Base-by-base conservation (phyloP, 768 basidiomycete species). In the Collybia sordida region DNA sequence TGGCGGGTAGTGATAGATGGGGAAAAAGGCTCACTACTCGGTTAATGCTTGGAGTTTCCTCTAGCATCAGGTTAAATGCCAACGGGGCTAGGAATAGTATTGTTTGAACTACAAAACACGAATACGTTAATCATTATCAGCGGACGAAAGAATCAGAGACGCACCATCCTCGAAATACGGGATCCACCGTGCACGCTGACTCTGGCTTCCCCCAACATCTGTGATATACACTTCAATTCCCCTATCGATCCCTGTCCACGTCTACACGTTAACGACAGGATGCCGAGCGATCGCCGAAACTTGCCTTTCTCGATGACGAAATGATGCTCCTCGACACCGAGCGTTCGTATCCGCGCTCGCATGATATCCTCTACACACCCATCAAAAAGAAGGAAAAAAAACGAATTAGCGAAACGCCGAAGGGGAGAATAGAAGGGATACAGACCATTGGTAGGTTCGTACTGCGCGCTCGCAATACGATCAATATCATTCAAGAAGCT, bases 71-170 rank as follows among this genome's bases (percentile, higher is more conserved):
- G 58, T 91, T 84, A 61, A 90, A 88, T 0, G 83, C 74, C 1
- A 91, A 75, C 0, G 89, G 89, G 0, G 86, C 90, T n/a, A 92
- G 75, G 65, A 92, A 91, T 31, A 92, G 79, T 57, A 92, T 89
- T 0, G 88, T 86, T 64, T 89, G 79, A 6, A 88, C 86, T 83
- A 49, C 6, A 53, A 6, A 38, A 31, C 24, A 14, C 40, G 11
- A 40, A 28, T 11, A 34, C 15, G 18, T 8, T 25, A 28, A 14
- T 1, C 38, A 24, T 4, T n/a, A n/a, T 37, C 11, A 28, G 4
- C 23, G 15, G 15, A 9, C 17, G 21, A 35, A 34, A 37, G 31
- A 18, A n/a, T n/a, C 22, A 46, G 7, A 47, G 11, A 38, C 64
- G 27, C 42, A 79, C 82, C 77, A 60, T 88, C 82, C 56, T 92